Conservation (phyloP, 108 stramenopile species). For the Fistulifera pelliculosa region DNA sequence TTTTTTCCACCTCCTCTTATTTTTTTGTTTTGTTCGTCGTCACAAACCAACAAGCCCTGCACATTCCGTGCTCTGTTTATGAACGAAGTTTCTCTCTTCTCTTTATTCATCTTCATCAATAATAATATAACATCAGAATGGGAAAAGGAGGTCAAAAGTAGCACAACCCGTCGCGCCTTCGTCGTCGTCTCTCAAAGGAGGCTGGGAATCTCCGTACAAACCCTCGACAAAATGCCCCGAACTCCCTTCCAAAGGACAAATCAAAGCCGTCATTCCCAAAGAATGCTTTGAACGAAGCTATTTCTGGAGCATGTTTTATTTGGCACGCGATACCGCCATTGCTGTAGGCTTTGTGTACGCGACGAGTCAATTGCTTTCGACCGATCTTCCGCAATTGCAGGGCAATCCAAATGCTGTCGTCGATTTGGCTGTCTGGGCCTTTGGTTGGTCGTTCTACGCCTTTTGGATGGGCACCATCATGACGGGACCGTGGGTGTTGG, state of each 20-base stretch:
- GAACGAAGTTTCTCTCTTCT: too few species aligned
- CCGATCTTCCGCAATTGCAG: constrained; percentile 45
- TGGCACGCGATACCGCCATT: constrained; percentile 73
- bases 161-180: too few species aligned
- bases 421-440: constrained; percentile 40
- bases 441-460: constrained; percentile 92
- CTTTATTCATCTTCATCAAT: too few species aligned
- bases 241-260: constrained; percentile 83
- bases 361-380: constrained; percentile 59
- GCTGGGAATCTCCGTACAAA: constrained; percentile 76
- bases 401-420: constrained; percentile 25
- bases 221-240: constrained; percentile 79
- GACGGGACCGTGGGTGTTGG: constrained; percentile 98
- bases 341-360: constrained; percentile 74
- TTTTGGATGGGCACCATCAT: constrained; percentile 95
- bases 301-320: constrained; percentile 73
- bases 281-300: constrained; percentile 93
- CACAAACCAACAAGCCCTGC: too few species aligned
- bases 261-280: constrained; percentile 80
- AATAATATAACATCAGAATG: too few species aligned
- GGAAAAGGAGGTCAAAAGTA: too few species aligned
- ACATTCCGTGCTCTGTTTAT: too few species aligned
- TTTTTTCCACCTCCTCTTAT: too few species aligned
- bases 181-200: too few species aligned
- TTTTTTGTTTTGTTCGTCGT: too few species aligned